Evolutionary conservation across 495 filamentous ascomycete genomes (phyloP).

Genomic region (Paragyromitra xinjiangensis): DNA sequence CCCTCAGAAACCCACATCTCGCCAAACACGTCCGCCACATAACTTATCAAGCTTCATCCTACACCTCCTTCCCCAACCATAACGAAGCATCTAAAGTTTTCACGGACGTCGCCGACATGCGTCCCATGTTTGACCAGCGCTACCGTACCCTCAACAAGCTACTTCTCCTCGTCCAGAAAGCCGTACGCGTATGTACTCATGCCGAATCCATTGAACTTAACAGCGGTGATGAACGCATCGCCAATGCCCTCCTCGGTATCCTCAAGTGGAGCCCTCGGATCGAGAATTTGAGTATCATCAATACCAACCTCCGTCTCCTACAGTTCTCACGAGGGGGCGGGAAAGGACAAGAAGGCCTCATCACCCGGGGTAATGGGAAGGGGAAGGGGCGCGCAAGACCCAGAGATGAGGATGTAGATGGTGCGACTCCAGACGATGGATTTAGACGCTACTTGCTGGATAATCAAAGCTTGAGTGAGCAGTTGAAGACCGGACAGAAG

Average conservation of each 20-base stretch:
- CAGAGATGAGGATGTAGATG: conserved; percentile 16
- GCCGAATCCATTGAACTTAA: conserved; percentile 42
- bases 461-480: conserved; percentile 28
- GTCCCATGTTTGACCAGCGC: conserved; percentile 45
- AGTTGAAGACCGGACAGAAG: conserved; percentile 31
- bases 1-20: conserved; percentile 38
- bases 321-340: conserved; percentile 42
- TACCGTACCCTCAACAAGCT: conserved; percentile 46
- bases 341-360: conserved; percentile 40
- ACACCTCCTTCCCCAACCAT: conserved; percentile 45
- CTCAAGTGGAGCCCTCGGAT: conserved; percentile 44
- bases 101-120: conserved; percentile 44
- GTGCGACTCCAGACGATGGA: background rate
- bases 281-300: conserved; percentile 42
- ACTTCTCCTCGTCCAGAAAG: conserved; percentile 40
- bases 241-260: conserved; percentile 40
- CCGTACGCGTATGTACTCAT: conserved; percentile 37
- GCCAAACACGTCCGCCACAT: conserved; percentile 48
- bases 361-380: conserved; percentile 28
- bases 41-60: conserved; percentile 44
- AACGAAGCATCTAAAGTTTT: conserved; percentile 48
- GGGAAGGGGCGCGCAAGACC: conserved; percentile 29
- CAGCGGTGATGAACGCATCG: conserved; percentile 40
- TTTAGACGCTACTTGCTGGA: conserved; percentile 33
- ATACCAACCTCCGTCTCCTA: conserved; percentile 42